Conservation (phyloP, 2,329 filamentous ascomycete species). For the Claviceps arundinis region DNA sequence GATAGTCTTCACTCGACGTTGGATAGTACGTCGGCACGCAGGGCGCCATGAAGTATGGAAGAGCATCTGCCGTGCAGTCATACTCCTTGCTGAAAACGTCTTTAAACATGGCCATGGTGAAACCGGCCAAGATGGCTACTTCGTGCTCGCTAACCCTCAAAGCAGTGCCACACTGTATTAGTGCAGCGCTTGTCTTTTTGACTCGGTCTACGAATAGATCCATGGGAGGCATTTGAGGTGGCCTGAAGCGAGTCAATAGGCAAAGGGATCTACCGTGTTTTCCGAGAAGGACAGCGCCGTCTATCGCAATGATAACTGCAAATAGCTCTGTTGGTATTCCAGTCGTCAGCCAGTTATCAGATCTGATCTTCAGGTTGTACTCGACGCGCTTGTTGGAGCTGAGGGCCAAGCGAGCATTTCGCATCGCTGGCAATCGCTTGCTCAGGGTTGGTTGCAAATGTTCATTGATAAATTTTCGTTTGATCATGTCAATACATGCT, state of each 20-base stretch:
- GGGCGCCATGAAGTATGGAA: constrained; percentile 80
- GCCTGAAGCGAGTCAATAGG: constrained; percentile 51
- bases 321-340: constrained; percentile 40
- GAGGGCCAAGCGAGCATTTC: constrained; percentile 78
- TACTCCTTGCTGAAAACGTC: constrained; percentile 88
- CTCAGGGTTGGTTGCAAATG: constrained; percentile 60
- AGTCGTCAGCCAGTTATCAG: constrained; percentile 51
- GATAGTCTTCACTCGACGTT: neutral
- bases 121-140: constrained; percentile 47
- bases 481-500: constrained; percentile 57
- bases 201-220: constrained; percentile 58
- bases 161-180: constrained; percentile 27
- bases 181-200: constrained; percentile 43
- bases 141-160: constrained; percentile 30
- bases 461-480: constrained; percentile 55
- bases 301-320: constrained; percentile 47
- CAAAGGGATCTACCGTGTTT: constrained; percentile 50
- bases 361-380: constrained; percentile 72
- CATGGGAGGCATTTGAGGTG: constrained; percentile 56
- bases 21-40: neutral
- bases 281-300: constrained; percentile 39
- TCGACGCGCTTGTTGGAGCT: constrained; percentile 58
- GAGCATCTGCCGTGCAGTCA: constrained; percentile 43
- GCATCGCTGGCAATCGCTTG: constrained; percentile 63
- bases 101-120: constrained; percentile 63